A percentile compares a stretch with the other conserved stretches of the same genome.
These are phyloP conservation scores for Lichtheimia ramosa DNA, from an alignment of 371 early-diverging fungal species.

Conservation along the genomic window DNA sequence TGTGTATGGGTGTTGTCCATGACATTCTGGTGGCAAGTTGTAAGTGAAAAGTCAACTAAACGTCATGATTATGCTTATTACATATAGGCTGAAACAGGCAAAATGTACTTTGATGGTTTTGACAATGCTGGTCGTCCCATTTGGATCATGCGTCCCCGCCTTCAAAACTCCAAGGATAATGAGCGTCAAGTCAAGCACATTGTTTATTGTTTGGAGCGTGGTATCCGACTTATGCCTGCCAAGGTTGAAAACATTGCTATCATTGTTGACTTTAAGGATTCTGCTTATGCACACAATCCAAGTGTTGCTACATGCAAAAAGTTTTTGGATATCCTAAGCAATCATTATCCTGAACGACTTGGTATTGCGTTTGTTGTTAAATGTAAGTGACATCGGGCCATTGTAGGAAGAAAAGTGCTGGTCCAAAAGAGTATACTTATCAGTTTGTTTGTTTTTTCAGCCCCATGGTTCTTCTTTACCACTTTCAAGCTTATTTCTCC, in stretches of 20 bases:
- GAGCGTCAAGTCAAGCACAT: slow-evolving; percentile 74
- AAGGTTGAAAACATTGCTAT: slow-evolving; percentile 71
- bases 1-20: no score
- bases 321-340: slow-evolving; percentile 74
- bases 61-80: no score
- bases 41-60: no score
- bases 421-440: not conserved
- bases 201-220: slow-evolving; percentile 79
- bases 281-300: slow-evolving; percentile 67
- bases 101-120: slow-evolving; percentile 79
- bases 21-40: no score
- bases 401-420: not conserved
- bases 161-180: slow-evolving; percentile 79
- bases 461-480: slow-evolving; percentile 87
- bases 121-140: slow-evolving; percentile 68
- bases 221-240: slow-evolving; percentile 77
- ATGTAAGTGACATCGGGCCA: slow-evolving; percentile 26
- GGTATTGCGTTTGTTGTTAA: slow-evolving; percentile 51
- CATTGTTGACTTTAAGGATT: slow-evolving; percentile 79
- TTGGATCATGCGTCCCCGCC: slow-evolving; percentile 70
- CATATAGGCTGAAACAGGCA: slow-evolving; percentile 69
- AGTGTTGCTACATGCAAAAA: slow-evolving; percentile 74
- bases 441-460: slow-evolving; percentile 24
- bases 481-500: slow-evolving; percentile 82
- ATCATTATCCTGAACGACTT: slow-evolving; percentile 88